Evolutionary conservation across 805 yeast genomes (phyloP).

Genomic region (Starmerella asiatica): DNA sequence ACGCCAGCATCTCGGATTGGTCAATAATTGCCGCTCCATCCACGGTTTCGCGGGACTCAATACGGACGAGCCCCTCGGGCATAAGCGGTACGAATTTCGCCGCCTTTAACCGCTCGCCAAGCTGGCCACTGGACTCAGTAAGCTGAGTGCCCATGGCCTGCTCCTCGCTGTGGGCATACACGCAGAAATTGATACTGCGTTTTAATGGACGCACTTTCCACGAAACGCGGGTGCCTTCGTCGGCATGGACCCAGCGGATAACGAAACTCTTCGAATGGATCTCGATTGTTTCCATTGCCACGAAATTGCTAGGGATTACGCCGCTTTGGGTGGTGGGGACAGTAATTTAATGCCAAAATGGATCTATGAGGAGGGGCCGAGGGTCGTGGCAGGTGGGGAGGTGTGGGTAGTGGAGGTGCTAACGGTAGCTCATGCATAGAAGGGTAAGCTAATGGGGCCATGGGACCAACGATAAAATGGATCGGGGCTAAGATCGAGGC

Average conservation of each 20-base stretch:
- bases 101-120: conserved; percentile 40
- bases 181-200: conserved; percentile 37
- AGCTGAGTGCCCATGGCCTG: conserved; percentile 22
- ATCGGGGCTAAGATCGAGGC: too few relatives aligned
- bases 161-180: conserved; percentile 13
- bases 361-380: too few relatives aligned
- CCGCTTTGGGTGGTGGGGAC: too few relatives aligned
- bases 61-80: conserved; percentile 38
- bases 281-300: conserved; percentile 75
- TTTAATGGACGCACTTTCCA: conserved; percentile 77
- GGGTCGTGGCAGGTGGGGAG: too few relatives aligned
- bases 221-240: conserved; percentile 48
- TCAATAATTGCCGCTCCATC: conserved; percentile 45
- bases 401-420: too few relatives aligned
- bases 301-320: too few relatives aligned
- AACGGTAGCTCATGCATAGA: too few relatives aligned
- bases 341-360: too few relatives aligned
- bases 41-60: conserved; percentile 47
- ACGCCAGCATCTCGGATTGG: conserved; percentile 61
- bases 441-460: too few relatives aligned
- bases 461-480: too few relatives aligned
- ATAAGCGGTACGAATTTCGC: conserved; percentile 38
- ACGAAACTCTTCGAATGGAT: conserved; percentile 79
- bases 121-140: conserved; percentile 8
- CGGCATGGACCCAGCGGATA: conserved; percentile 80